Percentiles rank a stretch among this genome's conserved stretches.
phyloP scores from a whole-genome alignment of 2,329 filamentous ascomycete species.

The Bipolaris bicolor region DNA sequence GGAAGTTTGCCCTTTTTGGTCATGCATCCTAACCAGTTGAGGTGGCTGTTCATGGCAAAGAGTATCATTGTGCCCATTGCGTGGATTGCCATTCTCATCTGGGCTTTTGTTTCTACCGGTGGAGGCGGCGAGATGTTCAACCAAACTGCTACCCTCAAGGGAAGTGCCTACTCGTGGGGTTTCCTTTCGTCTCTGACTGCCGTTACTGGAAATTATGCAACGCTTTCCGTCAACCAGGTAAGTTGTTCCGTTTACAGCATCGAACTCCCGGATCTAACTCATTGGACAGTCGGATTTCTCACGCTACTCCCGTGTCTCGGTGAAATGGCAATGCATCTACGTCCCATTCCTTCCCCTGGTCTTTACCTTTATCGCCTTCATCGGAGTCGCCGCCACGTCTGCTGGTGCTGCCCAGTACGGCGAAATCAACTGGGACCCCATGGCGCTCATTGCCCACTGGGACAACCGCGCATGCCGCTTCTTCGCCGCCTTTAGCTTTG shows the following conservation, averaged over 20 bases:
- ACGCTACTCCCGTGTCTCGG: conserved; percentile 56
- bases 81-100: conserved; percentile 67
- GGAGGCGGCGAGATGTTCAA: conserved; percentile 58
- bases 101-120: conserved; percentile 64
- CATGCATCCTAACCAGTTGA: conserved; percentile 62
- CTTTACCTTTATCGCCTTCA: conserved; percentile 61
- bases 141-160: conserved; percentile 54
- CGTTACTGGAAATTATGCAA: conserved; percentile 59
- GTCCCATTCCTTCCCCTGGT: conserved; percentile 59
- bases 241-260: background rate
- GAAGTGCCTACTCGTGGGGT: conserved; percentile 60
- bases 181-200: conserved; percentile 59
- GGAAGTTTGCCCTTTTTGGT: conserved; percentile 62
- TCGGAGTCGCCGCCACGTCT: conserved; percentile 65
- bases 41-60: conserved; percentile 60
- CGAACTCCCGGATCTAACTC: conserved; percentile 16
- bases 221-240: conserved; percentile 58
- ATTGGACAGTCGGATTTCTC: conserved; percentile 62
- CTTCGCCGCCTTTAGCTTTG: conserved; percentile 53
- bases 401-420: conserved; percentile 61
- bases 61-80: conserved; percentile 60
- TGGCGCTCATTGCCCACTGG: conserved; percentile 50
- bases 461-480: conserved; percentile 48
- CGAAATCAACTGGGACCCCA: conserved; percentile 52
- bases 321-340: conserved; percentile 59